Conservation (phyloP, 2,329 filamentous ascomycete species). For the Cytospora schulzeri region DNA sequence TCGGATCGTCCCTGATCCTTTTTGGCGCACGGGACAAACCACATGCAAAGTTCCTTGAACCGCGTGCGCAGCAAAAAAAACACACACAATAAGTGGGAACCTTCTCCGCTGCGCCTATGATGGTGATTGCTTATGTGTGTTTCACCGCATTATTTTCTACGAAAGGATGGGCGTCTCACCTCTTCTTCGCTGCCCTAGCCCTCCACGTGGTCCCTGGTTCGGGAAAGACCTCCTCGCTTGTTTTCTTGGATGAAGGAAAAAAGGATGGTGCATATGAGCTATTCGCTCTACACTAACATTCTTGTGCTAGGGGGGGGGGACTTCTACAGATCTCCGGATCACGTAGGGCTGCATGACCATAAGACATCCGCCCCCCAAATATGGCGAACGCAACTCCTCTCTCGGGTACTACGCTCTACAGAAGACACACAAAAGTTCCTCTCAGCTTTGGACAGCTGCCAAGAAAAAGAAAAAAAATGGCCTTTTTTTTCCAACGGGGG, state of each 20-base stretch:
- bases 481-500: neutral
- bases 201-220: conserved; percentile 21
- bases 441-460: neutral
- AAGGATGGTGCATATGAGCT: neutral
- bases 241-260: conserved; percentile 3
- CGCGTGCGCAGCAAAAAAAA: neutral
- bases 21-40: neutral
- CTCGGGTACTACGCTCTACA: neutral
- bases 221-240: conserved; percentile 15
- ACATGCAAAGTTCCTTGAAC: neutral
- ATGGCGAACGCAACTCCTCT: neutral
- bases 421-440: neutral
- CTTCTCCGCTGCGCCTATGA: conserved; percentile 8
- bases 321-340: neutral
- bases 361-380: neutral
- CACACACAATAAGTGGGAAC: too few species aligned
- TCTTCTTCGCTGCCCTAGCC: conserved; percentile 3
- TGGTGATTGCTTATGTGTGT: conserved; percentile 12
- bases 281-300: too few species aligned
- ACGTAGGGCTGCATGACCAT: neutral
- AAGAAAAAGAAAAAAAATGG: neutral
- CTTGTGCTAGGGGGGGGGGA: neutral
- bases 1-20: neutral
- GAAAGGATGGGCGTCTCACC: neutral
- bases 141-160: conserved; percentile 1